phyloP scores from a whole-genome alignment of 345 rosid genomes.

The Boechera divaricarpa region DNA sequence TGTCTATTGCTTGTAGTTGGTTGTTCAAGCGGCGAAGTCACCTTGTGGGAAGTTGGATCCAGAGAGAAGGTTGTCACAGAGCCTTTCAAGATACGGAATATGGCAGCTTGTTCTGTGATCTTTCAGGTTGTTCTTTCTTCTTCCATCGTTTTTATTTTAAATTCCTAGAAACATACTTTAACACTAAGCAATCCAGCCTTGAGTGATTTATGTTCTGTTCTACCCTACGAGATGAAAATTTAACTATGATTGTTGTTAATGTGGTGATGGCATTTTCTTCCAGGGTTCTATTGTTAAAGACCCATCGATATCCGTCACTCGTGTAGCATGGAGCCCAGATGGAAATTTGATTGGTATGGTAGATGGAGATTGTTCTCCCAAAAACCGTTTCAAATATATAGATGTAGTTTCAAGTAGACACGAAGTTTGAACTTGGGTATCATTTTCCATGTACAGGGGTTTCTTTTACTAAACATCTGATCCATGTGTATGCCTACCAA shows the following conservation, averaged over 20 bases:
- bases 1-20: constrained; percentile 62
- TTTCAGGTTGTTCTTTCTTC: constrained; percentile 63
- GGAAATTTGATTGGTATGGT: constrained; percentile 67
- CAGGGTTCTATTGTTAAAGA: constrained; percentile 63
- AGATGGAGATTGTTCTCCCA: background rate
- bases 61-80: constrained; percentile 73
- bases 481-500: constrained; percentile 66
- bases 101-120: constrained; percentile 53
- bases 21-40: constrained; percentile 76
- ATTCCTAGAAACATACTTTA: constrained; percentile 20
- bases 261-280: background rate
- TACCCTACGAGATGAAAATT: constrained; percentile 4
- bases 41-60: constrained; percentile 81
- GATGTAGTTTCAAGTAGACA: constrained; percentile 35
- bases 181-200: constrained; percentile 1
- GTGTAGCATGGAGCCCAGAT: constrained; percentile 79
- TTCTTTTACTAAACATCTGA: constrained; percentile 73
- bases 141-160: background rate
- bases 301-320: constrained; percentile 57
- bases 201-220: constrained; percentile 9
- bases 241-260: background rate
- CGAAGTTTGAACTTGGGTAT: constrained; percentile 26
- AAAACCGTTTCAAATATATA: constrained; percentile 1
- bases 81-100: constrained; percentile 85
- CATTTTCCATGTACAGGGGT: constrained; percentile 53